Base-by-base conservation (phyloP, 1,139 yeast species). In the Nadsonia commutata region DNA sequence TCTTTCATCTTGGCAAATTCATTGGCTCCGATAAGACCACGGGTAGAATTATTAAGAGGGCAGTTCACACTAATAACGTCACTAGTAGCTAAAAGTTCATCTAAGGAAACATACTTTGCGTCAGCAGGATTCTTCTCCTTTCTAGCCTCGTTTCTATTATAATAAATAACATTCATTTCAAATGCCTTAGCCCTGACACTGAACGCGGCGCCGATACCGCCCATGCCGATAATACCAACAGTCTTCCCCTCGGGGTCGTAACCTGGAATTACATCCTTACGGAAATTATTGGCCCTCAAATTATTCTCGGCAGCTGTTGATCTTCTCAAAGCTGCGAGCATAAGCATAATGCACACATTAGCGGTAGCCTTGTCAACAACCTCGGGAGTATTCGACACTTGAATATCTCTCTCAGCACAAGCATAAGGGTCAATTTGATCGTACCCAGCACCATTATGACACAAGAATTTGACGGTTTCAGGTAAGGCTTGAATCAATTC, bases 371-470 rank as follows among this genome's bases (percentile, higher is more conserved):
- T 78, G 51, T 78, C 81, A 4, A 80, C 88, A 1, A 83, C 75
- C 1, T 64, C 65, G 1, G 86, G 82, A 20, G 80, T 78, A 57
- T 80, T 78, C n/a, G 82, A 72, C 17, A 80, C 62, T 58, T 76
- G 81, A 46, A 80, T 72, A 22, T 71, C 71, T 37, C 66, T 62
- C 17, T 60, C 63, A 13, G 71, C 64, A 51, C 72, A 69, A 17
- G 74, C 70, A 19, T 63, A 65, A 18, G 72, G 68, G 49, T 75
- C 76, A 43, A 77, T 64, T 38, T 56, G 48, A 58, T 90, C 97
- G 60, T 90, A 90, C 4, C 98, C 97, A 1, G 98, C 98, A 45
- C 97, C 96, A 53, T 75, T 71, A 62, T 85, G 94, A 52, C 82
- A 70, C 18, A 90, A 68, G n/a, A 76, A 71, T 53, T 75, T 74